Percentiles rank a stretch among this genome's conserved stretches.
Evolutionary conservation across 768 basidiomycete genomes (phyloP).

Genomic region (Trametes punicea): DNA sequence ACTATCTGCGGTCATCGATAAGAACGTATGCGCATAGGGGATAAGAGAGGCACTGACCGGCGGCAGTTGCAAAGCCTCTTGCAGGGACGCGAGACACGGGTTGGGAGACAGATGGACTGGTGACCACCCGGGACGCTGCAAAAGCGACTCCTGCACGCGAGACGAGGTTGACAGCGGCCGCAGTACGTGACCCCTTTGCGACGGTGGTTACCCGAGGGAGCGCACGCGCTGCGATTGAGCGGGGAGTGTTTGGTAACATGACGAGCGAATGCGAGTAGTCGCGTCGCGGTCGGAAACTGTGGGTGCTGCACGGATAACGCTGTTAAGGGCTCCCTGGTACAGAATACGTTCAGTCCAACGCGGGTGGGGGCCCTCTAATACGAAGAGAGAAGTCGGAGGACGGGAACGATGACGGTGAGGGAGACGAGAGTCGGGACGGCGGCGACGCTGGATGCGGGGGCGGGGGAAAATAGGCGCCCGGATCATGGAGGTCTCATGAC

Average conservation of each 20-base stretch:
- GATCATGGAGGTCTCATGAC: conserved; percentile 12
- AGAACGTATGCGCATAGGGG: not conserved
- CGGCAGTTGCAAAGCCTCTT: conserved; percentile 5
- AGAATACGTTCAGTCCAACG: too few species aligned
- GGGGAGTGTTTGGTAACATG: conserved; percentile 10
- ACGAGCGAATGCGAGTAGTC: not conserved
- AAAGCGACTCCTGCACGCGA: not conserved
- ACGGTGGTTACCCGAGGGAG: not conserved
- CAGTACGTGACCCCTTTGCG: not conserved
- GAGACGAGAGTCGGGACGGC: not conserved
- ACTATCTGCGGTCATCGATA: not conserved
- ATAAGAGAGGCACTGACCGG: conserved; percentile 2
- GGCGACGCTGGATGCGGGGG: conserved; percentile 5
- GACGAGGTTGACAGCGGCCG: not conserved
- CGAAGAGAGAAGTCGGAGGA: not conserved
- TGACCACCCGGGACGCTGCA: not conserved
- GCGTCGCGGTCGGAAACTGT: not conserved
- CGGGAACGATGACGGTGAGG: not conserved
- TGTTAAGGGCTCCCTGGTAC: too few species aligned
- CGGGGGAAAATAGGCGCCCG: conserved; percentile 3
- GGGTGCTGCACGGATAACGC: too few species aligned
- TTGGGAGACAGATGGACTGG: not conserved
- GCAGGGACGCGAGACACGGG: not conserved
- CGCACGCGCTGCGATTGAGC: conserved; percentile 3
- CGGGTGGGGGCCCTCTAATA: too few species aligned